phyloP scores from a whole-genome alignment of 441 rosid species.

The Euphorbia schlechtendalii region DNA sequence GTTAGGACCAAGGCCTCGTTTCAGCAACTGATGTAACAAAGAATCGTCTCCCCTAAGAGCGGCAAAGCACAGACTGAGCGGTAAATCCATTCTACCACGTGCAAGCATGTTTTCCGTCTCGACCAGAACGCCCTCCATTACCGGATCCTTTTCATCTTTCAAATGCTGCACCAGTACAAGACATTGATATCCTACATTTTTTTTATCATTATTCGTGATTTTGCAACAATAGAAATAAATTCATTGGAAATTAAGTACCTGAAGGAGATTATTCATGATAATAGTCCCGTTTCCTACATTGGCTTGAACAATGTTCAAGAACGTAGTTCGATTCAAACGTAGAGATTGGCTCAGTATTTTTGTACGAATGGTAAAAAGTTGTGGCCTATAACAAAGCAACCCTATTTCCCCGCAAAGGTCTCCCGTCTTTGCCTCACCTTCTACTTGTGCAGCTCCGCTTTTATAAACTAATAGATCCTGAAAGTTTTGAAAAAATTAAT shows the following conservation, averaged over 20 bases:
- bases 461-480: slow-evolving; percentile 60
- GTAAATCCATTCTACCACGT: slow-evolving; percentile 44
- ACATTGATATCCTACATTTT: no score
- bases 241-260: slow-evolving; percentile 33
- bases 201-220: no score
- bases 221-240: no score
- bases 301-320: slow-evolving; percentile 67
- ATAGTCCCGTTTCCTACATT: slow-evolving; percentile 84
- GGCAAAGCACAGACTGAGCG: slow-evolving; percentile 59
- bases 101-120: slow-evolving; percentile 49
- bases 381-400: slow-evolving; percentile 76
- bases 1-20: no score
- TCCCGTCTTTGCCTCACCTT: slow-evolving; percentile 63
- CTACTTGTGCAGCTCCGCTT: slow-evolving; percentile 49
- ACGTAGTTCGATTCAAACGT: slow-evolving; percentile 51
- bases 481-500: slow-evolving; percentile 12
- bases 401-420: slow-evolving; percentile 82
- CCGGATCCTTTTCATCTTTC: slow-evolving; percentile 56
- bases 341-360: slow-evolving; percentile 72
- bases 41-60: slow-evolving; percentile 57
- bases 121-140: slow-evolving; percentile 48
- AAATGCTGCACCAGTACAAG: no score
- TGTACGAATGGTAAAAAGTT: slow-evolving; percentile 66
- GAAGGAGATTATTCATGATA: slow-evolving; percentile 81
- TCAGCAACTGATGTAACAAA: slow-evolving; percentile 45